Evolutionary conservation across 2,329 filamentous ascomycete species (phyloP).

Genomic region (Fusarium sp.): DNA sequence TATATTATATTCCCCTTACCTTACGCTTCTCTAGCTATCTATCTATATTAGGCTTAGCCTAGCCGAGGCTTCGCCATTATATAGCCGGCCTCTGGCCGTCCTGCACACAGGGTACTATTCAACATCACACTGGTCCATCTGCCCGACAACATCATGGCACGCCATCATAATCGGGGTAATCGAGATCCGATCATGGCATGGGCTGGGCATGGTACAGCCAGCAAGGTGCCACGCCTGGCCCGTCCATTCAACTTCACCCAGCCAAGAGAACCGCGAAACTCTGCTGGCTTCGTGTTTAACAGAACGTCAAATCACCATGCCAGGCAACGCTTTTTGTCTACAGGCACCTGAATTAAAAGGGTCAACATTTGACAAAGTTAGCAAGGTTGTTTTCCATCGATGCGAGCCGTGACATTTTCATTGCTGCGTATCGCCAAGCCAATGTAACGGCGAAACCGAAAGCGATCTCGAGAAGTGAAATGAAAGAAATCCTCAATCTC

Average conservation of each 20-base stretch:
- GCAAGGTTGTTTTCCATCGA: not conserved
- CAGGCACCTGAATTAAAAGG: not conserved
- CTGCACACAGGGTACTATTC: no score
- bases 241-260: not conserved
- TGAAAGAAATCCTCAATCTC: slow-evolving; percentile 30
- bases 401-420: slow-evolving; percentile 7
- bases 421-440: slow-evolving; percentile 10
- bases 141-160: not conserved
- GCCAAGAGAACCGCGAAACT: not conserved
- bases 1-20: no score
- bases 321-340: not conserved
- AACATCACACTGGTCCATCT: not conserved
- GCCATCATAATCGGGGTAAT: slow-evolving; percentile 27
- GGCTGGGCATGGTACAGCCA: not conserved
- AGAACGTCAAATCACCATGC: not conserved
- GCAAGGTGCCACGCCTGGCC: slow-evolving; percentile 1
- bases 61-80: no score
- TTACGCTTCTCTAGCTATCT: no score
- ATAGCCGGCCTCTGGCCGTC: no score
- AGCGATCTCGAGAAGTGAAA: slow-evolving; percentile 17
- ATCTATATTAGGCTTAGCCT: no score
- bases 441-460: slow-evolving; percentile 23
- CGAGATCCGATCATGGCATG: slow-evolving; percentile 33
- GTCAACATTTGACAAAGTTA: not conserved
- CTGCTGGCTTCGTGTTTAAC: not conserved